phyloP scores from a whole-genome alignment of 441 rosid species.

The Melastoma candidum region DNA sequence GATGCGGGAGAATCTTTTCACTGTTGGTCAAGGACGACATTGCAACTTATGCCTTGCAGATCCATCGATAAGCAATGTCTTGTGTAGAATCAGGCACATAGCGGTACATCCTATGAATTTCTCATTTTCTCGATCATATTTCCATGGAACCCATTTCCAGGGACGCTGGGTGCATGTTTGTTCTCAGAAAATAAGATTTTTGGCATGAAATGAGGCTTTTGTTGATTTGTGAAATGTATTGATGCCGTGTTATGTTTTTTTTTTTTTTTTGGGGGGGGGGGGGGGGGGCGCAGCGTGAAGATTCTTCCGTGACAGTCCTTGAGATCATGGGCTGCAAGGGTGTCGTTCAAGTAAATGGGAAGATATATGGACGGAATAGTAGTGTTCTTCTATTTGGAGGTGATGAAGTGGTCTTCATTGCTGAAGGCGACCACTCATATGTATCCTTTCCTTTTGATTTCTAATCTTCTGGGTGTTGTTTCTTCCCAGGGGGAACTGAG shows the following conservation, averaged over 20 bases:
- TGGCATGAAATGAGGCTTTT: neutral
- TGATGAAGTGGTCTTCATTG: conserved; percentile 79
- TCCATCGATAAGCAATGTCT: conserved; percentile 35
- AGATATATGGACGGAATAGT: conserved; percentile 36
- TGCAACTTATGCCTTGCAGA: conserved; percentile 77
- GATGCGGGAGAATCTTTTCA: conserved; percentile 49
- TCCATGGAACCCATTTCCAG: too few species aligned
- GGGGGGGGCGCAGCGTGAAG: conserved; percentile 40
- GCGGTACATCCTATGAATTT: conserved; percentile 38
- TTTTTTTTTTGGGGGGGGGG: too few species aligned
- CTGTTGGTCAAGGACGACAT: conserved; percentile 65
- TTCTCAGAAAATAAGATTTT: neutral
- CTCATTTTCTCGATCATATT: too few species aligned
- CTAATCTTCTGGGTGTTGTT: neutral
- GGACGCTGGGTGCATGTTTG: neutral
- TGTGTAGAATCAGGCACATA: conserved; percentile 69
- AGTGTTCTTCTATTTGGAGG: conserved; percentile 60
- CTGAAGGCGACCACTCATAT: conserved; percentile 73
- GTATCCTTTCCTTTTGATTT: conserved; percentile 63
- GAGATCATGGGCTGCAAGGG: conserved; percentile 83
- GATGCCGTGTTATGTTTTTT: conserved; percentile 1
- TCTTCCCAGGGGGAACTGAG: too few species aligned
- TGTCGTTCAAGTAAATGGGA: conserved; percentile 81
- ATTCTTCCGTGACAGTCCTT: conserved; percentile 50
- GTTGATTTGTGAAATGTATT: neutral